Percentiles rank a stretch among this genome's conserved stretches.
phyloP scores from a whole-genome alignment of 495 filamentous ascomycete species.

The Chaetomium cochliodes region DNA sequence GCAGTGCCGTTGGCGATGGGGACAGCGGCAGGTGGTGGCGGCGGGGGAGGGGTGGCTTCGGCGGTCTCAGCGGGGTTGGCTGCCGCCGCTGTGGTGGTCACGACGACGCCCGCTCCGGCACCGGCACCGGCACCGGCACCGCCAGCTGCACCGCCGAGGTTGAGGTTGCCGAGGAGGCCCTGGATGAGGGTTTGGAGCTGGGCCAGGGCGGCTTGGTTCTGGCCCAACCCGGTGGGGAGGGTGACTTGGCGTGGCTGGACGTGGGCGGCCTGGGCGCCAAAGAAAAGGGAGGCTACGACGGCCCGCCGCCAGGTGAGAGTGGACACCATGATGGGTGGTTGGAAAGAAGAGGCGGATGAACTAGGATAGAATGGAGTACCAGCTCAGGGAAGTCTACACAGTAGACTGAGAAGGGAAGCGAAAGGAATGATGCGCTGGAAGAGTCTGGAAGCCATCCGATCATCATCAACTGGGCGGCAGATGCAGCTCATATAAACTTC shows the following conservation, averaged over 20 bases:
- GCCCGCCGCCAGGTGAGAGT: constrained; percentile 27
- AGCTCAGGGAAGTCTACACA: constrained; percentile 13
- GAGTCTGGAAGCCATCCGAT: neutral
- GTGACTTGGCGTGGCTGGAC: neutral
- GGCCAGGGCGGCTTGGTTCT: constrained; percentile 5
- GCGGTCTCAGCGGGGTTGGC: neutral
- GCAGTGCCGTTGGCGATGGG: neutral
- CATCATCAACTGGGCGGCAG: neutral
- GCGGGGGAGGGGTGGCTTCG: neutral
- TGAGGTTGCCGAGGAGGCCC: constrained; percentile 7
- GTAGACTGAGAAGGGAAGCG: constrained; percentile 6
- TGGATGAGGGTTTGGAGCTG: constrained; percentile 11
- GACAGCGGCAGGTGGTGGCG: neutral
- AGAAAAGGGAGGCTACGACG: constrained; percentile 25
- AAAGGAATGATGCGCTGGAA: constrained; percentile 1
- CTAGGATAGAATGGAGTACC: constrained; percentile 10
- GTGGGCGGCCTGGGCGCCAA: constrained; percentile 13
- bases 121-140: neutral
- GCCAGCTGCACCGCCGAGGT: neutral
- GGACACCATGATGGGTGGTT: constrained; percentile 16
- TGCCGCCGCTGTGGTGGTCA: neutral
- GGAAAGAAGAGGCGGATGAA: constrained; percentile 4
- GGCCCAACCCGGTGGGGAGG: neutral
- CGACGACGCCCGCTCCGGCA: neutral
- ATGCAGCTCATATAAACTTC: neutral